Conservation (phyloP, 2,329 filamentous ascomycete genomes). For the Penicillium fuscoglaucum region DNA sequence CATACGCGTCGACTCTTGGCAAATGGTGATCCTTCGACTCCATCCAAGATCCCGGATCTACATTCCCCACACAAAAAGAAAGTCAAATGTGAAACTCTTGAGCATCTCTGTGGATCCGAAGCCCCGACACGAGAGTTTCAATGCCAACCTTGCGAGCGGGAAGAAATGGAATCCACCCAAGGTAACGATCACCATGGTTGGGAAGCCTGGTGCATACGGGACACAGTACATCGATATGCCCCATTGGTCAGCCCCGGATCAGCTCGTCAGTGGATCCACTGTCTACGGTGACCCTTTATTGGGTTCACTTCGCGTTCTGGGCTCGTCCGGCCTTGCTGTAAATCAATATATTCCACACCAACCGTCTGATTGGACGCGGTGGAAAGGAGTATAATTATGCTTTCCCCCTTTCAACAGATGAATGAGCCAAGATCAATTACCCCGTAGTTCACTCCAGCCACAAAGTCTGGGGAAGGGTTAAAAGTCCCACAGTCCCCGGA, state of each 20-base stretch:
- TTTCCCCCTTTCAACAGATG: neutral
- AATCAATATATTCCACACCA: neutral
- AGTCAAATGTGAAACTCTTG: neutral
- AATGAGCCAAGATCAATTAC: neutral
- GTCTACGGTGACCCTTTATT: neutral
- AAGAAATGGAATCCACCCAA: neutral
- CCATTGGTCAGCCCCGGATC: neutral
- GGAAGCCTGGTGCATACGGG: too few species aligned
- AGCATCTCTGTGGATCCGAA: neutral
- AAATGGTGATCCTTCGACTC: neutral
- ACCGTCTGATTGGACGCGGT: neutral
- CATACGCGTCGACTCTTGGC: neutral
- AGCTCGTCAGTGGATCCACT: neutral
- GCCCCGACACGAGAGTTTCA: neutral
- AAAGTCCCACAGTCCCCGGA: neutral
- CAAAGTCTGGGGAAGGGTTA: neutral
- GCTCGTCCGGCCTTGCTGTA: neutral
- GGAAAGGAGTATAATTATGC: neutral
- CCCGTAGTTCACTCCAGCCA: neutral
- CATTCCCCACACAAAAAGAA: neutral
- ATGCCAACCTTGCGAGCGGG: too few species aligned
- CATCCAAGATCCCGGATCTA: neutral
- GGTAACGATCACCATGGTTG: neutral
- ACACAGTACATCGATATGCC: too few species aligned
- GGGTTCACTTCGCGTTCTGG: neutral